These are phyloP conservation scores for Yamadazyma oceani DNA, from an alignment of 1,139 yeast genomes.

Conservation along the genomic window DNA sequence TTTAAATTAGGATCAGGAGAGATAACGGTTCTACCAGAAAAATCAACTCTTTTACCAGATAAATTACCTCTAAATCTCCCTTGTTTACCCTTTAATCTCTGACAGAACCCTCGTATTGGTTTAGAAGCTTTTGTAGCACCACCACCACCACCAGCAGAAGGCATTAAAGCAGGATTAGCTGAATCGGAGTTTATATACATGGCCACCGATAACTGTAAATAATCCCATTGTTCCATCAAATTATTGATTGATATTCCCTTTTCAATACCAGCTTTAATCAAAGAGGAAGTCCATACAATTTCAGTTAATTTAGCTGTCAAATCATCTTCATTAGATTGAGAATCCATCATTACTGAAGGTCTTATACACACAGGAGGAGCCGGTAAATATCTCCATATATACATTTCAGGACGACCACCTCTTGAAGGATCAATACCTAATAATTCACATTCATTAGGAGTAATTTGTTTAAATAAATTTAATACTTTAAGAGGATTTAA, in stretches of 20 bases:
- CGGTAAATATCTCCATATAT: constrained; percentile 94
- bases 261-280: constrained; percentile 91
- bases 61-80: constrained; percentile 98
- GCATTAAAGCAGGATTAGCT: constrained; percentile 76
- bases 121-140: constrained; percentile 59
- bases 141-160: constrained; percentile 60
- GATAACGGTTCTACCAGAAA: constrained; percentile 96
- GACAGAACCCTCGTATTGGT: constrained; percentile 96
- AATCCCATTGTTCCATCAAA: constrained; percentile 99
- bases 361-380: constrained; percentile 99
- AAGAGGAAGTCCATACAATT: constrained; percentile 92
- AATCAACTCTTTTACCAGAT: constrained; percentile 98
- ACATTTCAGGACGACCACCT: constrained; percentile 95
- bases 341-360: constrained; percentile 95
- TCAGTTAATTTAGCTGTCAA: constrained; percentile 94
- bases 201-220: constrained; percentile 90
- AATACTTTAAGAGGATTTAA: constrained; percentile 89
- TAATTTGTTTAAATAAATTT: constrained; percentile 80
- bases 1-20: constrained; percentile 97
- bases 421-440: constrained; percentile 85
- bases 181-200: constrained; percentile 97
- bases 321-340: constrained; percentile 95
- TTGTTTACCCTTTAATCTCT: constrained; percentile 95
- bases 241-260: constrained; percentile 91
- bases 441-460: constrained; percentile 86